Evolutionary conservation across 2,329 filamentous ascomycete species (phyloP).

Genomic region (Alternaria postmessia): DNA sequence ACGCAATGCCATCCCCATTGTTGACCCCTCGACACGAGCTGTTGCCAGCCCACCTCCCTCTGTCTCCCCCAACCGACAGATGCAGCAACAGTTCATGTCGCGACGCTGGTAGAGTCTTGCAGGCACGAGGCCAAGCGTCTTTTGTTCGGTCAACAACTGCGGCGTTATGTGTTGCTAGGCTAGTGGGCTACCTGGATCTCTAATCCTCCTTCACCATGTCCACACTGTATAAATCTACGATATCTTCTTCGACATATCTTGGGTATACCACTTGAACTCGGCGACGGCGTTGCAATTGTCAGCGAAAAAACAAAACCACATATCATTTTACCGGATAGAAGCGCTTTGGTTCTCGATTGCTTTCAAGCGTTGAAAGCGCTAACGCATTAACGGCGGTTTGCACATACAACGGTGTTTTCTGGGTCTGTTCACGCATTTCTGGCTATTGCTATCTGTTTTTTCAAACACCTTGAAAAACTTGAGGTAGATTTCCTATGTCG

Average conservation of each 20-base stretch:
- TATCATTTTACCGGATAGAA: constrained; percentile 47
- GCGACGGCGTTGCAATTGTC: constrained; percentile 53
- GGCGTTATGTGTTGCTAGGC: constrained; percentile 51
- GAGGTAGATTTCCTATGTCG: constrained; percentile 54
- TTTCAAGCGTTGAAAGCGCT: constrained; percentile 15
- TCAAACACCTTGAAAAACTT: constrained; percentile 45
- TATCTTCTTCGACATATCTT: constrained; percentile 53
- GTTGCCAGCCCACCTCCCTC: constrained; percentile 87
- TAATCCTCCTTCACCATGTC: constrained; percentile 48
- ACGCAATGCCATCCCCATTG: constrained; percentile 96
- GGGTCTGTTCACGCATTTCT: constrained; percentile 41
- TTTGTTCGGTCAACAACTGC: constrained; percentile 41
- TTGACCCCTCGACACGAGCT: constrained; percentile 92
- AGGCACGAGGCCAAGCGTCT: constrained; percentile 43
- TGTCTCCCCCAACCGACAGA: constrained; percentile 70
- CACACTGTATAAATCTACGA: constrained; percentile 54
- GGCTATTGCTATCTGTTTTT: constrained; percentile 43
- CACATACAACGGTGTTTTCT: constrained; percentile 49
- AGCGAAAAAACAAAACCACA: constrained; percentile 44
- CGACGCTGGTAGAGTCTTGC: constrained; percentile 58
- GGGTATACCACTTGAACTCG: constrained; percentile 51
- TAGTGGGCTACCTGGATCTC: constrained; percentile 52
- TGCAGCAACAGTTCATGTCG: constrained; percentile 61
- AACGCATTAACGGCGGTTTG: constrained; percentile 52
- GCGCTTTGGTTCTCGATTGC: constrained; percentile 44